Conservation (phyloP, 345 rosid species). For the Hypericum perforatum region DNA sequence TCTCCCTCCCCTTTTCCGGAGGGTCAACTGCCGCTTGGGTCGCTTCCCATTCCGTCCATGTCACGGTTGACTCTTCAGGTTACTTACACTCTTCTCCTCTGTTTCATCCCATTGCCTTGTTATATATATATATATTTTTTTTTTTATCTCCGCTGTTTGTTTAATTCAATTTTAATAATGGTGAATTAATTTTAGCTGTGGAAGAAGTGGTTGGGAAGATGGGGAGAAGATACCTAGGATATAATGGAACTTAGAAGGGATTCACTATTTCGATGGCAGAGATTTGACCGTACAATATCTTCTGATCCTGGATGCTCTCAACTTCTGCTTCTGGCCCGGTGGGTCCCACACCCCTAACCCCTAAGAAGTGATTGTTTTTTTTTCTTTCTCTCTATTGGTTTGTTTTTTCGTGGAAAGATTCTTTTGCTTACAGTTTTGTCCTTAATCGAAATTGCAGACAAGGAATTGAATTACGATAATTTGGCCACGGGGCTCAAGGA, state of each 20-base stretch:
- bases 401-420: too few species aligned
- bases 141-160: not conserved
- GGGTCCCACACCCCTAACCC: not conserved
- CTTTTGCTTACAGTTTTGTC: too few species aligned
- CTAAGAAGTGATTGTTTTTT: not conserved
- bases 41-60: constrained; percentile 48
- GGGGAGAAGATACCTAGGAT: constrained; percentile 46
- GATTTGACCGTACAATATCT: constrained; percentile 71
- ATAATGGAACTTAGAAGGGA: constrained; percentile 79
- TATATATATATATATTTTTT: too few species aligned
- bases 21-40: constrained; percentile 54
- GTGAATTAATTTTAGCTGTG: constrained; percentile 30
- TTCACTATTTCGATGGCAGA: constrained; percentile 63
- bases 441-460: constrained; percentile 18
- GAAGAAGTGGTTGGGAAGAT: constrained; percentile 51
- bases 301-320: constrained; percentile 65
- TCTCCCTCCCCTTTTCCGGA: too few species aligned
- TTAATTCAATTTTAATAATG: constrained; percentile 1
- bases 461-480: constrained; percentile 53
- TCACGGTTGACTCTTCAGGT: constrained; percentile 43
- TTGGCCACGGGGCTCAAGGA: constrained; percentile 58
- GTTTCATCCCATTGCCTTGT: not conserved
- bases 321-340: constrained; percentile 91
- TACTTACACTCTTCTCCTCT: too few species aligned
- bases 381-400: too few species aligned